Evolutionary conservation across 164 flowering plant genomes (phyloP), one percentile per base, ranked within the genome.

Genomic region (Vitis amurensis): DNA sequence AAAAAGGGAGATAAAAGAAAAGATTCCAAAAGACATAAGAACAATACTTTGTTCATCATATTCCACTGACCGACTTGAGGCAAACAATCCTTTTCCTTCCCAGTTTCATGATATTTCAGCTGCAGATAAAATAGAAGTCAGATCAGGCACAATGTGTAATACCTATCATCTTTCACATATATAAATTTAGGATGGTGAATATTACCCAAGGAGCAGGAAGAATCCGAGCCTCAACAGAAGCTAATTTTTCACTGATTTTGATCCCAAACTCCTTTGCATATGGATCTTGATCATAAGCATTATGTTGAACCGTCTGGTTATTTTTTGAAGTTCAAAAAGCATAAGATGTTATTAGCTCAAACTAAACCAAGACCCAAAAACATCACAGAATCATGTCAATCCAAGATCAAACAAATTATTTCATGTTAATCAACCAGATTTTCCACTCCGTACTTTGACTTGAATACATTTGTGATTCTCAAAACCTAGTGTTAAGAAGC

Each of bases 31-130:
- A 14, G 6, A 50, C 59, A 50, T 15, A 48, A 23, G 58, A 9
- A n/a, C 0, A 23, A 6, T 80, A 87, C 96, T 91, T 91, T 91
- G 81, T 91, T 89, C 93, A 84, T 85, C 96, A 91, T 91, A 76
- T 91, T 91, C 96, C 96, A 91, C 71, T 91, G 96, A 71, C 96
- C 96, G 74, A 89, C 93, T 70, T 89, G 96, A 6, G 96, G 96
- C 76, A 91, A 77, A 64, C 91, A 91, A 76, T 91, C 89, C 74
- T 89, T 91, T 71, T 91, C 96, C 68, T 86, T 91, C 60, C 93
- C 93, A 59, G 83, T 79, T 60, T 91, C 93, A 78, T 89, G 88
- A 79, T 91, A 91, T 76, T 91, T 91, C 62, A 91, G 82, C 93
- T 91, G 86, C 60, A 78, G 19, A 60, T 13, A 74, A 58, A 11